These are phyloP conservation scores for Serendipita indica DNA, from an alignment of 768 basidiomycete genomes.

Conservation along the genomic window DNA sequence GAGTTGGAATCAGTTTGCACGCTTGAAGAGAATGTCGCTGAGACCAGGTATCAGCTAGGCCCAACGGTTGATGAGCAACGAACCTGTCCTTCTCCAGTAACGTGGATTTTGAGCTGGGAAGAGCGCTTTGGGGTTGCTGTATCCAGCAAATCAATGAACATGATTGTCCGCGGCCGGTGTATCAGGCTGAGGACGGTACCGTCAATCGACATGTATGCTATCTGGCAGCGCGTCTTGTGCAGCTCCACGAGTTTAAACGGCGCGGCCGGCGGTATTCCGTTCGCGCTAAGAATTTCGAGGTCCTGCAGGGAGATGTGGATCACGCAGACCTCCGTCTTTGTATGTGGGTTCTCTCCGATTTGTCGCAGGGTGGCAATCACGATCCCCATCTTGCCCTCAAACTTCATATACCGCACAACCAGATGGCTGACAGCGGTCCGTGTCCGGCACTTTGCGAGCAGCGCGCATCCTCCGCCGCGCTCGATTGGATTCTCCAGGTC, in stretches of 20 bases:
- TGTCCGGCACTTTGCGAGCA: background rate
- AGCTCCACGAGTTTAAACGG: constrained; percentile 5
- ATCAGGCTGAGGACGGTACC: constrained; percentile 1
- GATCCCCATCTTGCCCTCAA: background rate
- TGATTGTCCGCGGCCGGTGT: background rate
- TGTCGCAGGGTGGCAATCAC: background rate
- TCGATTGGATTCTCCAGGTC: constrained; percentile 4
- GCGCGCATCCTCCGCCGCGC: background rate
- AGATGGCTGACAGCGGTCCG: background rate
- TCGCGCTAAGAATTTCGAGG: background rate
- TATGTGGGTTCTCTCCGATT: background rate
- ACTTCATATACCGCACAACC: background rate
- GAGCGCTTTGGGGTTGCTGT: background rate
- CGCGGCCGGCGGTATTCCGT: background rate
- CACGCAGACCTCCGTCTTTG: constrained; percentile 8
- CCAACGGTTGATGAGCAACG: background rate
- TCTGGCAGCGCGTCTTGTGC: constrained; percentile 1
- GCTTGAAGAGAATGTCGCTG: constrained; percentile 6
- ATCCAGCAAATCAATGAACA: constrained; percentile 4
- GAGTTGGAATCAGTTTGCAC: constrained; percentile 1
- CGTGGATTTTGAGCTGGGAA: background rate
- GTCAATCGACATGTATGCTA: background rate
- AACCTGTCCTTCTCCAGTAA: background rate
- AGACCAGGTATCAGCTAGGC: background rate
- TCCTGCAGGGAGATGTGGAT: background rate